phyloP scores from a whole-genome alignment of 495 filamentous ascomycete genomes.

The Penicillium cinerascens region DNA sequence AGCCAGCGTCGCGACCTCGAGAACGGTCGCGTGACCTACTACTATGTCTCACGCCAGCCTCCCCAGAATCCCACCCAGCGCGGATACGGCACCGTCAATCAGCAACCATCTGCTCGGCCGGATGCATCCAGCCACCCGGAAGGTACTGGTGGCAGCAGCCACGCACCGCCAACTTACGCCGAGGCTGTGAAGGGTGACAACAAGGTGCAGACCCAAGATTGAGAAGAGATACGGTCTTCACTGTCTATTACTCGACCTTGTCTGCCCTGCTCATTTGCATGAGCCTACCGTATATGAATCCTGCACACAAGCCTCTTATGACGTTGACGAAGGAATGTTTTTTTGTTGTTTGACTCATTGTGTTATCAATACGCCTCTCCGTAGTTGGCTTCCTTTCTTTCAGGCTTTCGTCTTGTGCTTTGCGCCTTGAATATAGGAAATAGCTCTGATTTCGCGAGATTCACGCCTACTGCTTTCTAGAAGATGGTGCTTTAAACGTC shows the following conservation, averaged over 20 bases:
- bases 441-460: background rate
- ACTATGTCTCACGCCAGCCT: constrained; percentile 59
- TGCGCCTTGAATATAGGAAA: background rate
- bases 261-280: background rate
- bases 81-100: constrained; percentile 36
- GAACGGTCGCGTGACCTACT: constrained; percentile 60
- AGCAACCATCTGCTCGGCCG: constrained; percentile 22
- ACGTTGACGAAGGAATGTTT: constrained; percentile 17
- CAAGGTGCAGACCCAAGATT: constrained; percentile 77
- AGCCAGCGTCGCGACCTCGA: constrained; percentile 42
- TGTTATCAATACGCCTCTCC: background rate
- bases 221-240: constrained; percentile 12
- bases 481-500: background rate
- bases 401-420: background rate
- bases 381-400: background rate
- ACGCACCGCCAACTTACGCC: constrained; percentile 72
- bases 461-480: background rate
- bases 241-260: background rate
- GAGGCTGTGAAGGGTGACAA: constrained; percentile 84
- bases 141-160: constrained; percentile 27
- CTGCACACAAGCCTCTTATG: constrained; percentile 9
- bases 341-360: constrained; percentile 3
- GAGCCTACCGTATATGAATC: background rate
- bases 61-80: constrained; percentile 35
- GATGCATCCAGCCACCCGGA: constrained; percentile 24